phyloP scores from a whole-genome alignment of 768 basidiomycete species.

The Chalciporus pseudorubinellus region DNA sequence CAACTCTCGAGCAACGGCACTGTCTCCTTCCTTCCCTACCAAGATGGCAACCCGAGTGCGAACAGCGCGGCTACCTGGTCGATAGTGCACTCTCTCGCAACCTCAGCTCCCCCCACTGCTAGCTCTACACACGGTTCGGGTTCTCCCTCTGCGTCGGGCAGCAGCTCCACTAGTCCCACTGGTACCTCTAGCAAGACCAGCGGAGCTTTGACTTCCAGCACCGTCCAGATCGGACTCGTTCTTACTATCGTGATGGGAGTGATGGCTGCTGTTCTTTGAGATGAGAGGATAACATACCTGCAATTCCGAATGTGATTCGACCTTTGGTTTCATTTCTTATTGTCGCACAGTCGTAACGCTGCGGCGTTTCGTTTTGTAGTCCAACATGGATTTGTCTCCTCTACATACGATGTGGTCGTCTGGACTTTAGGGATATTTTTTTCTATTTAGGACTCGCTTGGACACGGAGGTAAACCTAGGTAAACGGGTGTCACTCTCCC shows the following conservation, averaged over 20 bases:
- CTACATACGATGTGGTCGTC: too few species aligned
- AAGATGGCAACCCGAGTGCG: slow-evolving; percentile 38
- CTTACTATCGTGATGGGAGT: slow-evolving; percentile 14
- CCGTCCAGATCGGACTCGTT: slow-evolving; percentile 15
- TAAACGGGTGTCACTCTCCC: not conserved
- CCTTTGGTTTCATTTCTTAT: not conserved
- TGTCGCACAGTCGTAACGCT: slow-evolving; percentile 1
- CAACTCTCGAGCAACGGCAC: slow-evolving; percentile 63
- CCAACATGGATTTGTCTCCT: not conserved
- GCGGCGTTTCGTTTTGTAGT: not conserved
- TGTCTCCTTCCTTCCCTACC: slow-evolving; percentile 61
- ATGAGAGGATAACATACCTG: too few species aligned
- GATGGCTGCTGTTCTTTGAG: slow-evolving; percentile 16
- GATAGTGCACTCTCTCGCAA: slow-evolving; percentile 42
- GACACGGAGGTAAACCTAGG: not conserved
- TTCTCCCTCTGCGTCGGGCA: slow-evolving; percentile 13
- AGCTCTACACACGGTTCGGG: slow-evolving; percentile 14
- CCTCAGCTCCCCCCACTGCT: slow-evolving; percentile 39
- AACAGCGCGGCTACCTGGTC: slow-evolving; percentile 52
- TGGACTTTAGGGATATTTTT: not conserved
- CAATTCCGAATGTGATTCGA: too few species aligned
- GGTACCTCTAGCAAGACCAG: slow-evolving; percentile 11
- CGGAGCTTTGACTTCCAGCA: slow-evolving; percentile 10
- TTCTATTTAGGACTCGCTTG: not conserved
- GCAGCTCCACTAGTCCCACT: slow-evolving; percentile 13